phyloP scores from a whole-genome alignment of 257 asterid species.

The Jasminum sambac region DNA sequence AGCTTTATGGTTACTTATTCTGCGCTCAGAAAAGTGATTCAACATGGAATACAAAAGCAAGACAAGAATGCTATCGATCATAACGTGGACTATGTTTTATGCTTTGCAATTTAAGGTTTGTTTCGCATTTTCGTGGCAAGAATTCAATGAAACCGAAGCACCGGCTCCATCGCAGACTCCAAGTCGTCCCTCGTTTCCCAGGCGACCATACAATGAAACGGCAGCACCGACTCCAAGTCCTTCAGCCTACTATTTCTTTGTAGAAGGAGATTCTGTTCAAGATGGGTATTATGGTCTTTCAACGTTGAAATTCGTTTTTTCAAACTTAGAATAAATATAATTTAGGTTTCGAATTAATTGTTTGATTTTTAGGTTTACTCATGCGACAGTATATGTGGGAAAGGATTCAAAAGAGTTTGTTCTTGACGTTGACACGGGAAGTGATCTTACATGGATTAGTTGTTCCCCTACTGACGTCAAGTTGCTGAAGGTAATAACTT shows the following conservation, averaged over 20 bases:
- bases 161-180: neutral
- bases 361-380: conserved; percentile 57
- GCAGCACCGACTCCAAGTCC: neutral
- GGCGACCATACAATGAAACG: neutral
- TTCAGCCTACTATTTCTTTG: neutral
- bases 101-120: neutral
- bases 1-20: neutral
- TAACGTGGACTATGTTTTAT: neutral
- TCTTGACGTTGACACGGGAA: conserved; percentile 90
- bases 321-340: neutral
- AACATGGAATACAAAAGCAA: neutral
- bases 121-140: neutral
- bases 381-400: conserved; percentile 63
- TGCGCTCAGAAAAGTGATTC: neutral
- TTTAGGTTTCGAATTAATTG: neutral
- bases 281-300: neutral
- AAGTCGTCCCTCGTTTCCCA: neutral
- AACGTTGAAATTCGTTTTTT: neutral
- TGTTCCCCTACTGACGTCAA: conserved; percentile 30
- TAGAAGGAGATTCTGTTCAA: neutral
- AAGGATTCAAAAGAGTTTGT: conserved; percentile 62
- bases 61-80: neutral
- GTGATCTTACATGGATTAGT: conserved; percentile 96
- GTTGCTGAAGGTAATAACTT: neutral
- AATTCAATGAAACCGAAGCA: neutral